Conservation (phyloP, 192 early-diverging fungal species). For the Backusella luteola region DNA sequence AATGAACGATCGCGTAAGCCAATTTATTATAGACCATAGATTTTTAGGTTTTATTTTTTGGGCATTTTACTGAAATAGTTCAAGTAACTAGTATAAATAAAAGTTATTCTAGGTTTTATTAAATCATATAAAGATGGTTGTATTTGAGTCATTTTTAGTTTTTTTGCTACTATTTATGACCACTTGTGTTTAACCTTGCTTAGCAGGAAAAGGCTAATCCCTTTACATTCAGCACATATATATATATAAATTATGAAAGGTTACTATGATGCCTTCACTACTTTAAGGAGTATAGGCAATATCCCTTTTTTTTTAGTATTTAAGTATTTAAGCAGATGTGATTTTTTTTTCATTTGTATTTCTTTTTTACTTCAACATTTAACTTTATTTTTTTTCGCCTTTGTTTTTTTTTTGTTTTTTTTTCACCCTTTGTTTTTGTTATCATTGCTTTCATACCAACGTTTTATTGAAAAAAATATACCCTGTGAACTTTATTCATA, state of each 20-base stretch:
- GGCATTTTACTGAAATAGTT: background rate
- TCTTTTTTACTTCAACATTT: too few relatives aligned
- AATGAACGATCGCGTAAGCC: background rate
- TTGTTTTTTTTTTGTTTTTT: background rate
- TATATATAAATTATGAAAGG: background rate
- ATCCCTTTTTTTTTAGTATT: background rate
- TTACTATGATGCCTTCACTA: conserved; percentile 6
- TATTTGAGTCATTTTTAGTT: background rate
- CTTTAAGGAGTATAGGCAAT: background rate
- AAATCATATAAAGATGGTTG: background rate
- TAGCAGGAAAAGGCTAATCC: background rate
- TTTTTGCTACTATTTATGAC: background rate
- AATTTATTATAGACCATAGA: background rate
- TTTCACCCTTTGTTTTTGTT: background rate
- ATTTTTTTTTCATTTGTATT: background rate
- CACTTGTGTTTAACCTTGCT: background rate
- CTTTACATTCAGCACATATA: background rate
- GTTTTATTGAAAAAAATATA: background rate
- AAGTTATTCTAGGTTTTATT: background rate
- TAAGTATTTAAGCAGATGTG: background rate
- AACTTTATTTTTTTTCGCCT: background rate
- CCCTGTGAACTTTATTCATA: background rate
- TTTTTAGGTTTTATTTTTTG: background rate
- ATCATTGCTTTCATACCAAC: background rate
- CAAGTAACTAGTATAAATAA: background rate